Percentiles rank a stretch among this genome's conserved stretches.
These are phyloP conservation scores for Colletotrichum incanum DNA, from an alignment of 2,329 filamentous ascomycete species.

Conservation along the genomic window DNA sequence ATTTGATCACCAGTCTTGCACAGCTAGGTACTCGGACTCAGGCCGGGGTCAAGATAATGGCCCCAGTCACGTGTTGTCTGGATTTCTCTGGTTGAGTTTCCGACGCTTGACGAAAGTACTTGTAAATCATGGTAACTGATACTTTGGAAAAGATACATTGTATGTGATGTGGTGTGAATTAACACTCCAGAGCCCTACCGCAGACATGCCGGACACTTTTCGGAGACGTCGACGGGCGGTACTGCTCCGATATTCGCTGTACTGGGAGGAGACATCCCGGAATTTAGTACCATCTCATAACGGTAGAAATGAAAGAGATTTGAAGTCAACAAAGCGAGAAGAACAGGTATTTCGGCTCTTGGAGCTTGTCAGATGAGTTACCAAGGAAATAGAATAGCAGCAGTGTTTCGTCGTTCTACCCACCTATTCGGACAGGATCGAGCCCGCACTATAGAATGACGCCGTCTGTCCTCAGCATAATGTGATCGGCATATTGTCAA, in stretches of 20 bases:
- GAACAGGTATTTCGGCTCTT: background rate
- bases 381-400: background rate
- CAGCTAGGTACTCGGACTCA: background rate
- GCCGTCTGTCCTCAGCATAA: no score
- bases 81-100: background rate
- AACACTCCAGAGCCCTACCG: background rate
- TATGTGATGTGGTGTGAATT: background rate
- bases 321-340: background rate
- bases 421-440: background rate
- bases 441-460: background rate
- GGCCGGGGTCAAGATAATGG: background rate
- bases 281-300: background rate
- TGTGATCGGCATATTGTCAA: background rate
- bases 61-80: background rate
- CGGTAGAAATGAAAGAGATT: background rate
- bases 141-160: background rate
- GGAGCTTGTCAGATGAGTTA: background rate
- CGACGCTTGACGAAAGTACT: background rate
- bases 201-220: background rate
- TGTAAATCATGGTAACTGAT: background rate
- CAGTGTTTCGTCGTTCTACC: background rate
- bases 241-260: no score
- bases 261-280: background rate
- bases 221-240: background rate
- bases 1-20: background rate